Evolutionary conservation across 495 filamentous ascomycete genomes (phyloP).

Genomic region (Bryoglossum gracile): DNA sequence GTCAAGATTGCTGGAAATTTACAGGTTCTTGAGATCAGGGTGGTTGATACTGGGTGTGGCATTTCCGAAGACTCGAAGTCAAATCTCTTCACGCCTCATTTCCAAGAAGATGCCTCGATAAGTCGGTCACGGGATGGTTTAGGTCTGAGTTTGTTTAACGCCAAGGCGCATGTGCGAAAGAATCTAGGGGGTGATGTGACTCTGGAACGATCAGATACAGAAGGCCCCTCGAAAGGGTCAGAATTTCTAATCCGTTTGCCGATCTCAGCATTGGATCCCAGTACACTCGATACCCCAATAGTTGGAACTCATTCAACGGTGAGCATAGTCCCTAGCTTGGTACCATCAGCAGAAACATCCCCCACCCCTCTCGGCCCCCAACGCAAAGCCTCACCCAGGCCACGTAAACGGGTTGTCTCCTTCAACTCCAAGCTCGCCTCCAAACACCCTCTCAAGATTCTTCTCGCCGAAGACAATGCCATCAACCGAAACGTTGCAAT

Average conservation of each 20-base stretch:
- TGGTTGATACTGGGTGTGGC: constrained; percentile 65
- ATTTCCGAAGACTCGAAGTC: constrained; percentile 64
- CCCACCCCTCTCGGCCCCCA: constrained; percentile 12
- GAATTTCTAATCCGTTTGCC: constrained; percentile 71
- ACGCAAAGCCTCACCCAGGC: constrained; percentile 21
- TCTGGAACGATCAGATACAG: constrained; percentile 60
- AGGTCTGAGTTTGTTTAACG: constrained; percentile 67
- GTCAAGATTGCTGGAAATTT: constrained; percentile 39
- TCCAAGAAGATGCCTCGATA: constrained; percentile 64
- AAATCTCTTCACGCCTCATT: constrained; percentile 68
- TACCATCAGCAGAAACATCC: constrained; percentile 6
- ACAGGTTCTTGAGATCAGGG: constrained; percentile 46
- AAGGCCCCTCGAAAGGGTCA: constrained; percentile 59
- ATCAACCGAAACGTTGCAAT: constrained; percentile 72
- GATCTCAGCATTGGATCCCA: constrained; percentile 11
- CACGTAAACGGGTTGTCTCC: no score
- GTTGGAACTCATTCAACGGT: constrained; percentile 9
- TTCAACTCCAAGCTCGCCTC: constrained; percentile 43
- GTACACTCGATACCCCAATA: constrained; percentile 9
- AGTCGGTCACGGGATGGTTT: constrained; percentile 67
- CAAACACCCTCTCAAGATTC: constrained; percentile 58
- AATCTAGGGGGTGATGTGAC: constrained; percentile 63
- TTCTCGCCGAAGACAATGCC: constrained; percentile 74
- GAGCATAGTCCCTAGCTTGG: constrained; percentile 1
- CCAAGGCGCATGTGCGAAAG: constrained; percentile 67